These are phyloP conservation scores for Lachnellula hyalina DNA, from an alignment of 2,329 filamentous ascomycete genomes.

Conservation along the genomic window DNA sequence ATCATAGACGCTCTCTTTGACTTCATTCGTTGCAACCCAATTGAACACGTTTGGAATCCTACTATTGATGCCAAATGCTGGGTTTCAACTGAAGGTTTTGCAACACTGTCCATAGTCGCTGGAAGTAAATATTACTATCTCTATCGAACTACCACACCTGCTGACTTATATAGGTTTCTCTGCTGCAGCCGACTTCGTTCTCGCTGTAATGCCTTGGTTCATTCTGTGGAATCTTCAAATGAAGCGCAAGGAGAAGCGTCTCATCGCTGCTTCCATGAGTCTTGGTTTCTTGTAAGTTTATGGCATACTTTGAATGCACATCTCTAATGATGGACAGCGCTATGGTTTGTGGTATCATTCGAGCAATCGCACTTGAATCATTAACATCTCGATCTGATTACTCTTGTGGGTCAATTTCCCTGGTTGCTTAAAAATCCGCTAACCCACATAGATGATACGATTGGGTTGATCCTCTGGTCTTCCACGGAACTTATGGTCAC, in stretches of 20 bases:
- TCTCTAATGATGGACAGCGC: background rate
- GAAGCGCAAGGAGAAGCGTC: conserved; percentile 34
- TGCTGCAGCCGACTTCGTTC: conserved; percentile 30
- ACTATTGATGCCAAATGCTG: conserved; percentile 7
- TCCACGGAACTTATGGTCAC: conserved; percentile 32
- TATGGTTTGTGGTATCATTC: conserved; percentile 6
- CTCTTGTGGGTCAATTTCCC: conserved; percentile 1
- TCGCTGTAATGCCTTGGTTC: conserved; percentile 35
- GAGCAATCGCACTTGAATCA: conserved; percentile 1
- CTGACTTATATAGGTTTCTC: background rate
- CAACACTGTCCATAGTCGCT: background rate
- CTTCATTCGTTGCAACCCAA: conserved; percentile 13
- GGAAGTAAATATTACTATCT: background rate
- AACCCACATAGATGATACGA: conserved; percentile 14
- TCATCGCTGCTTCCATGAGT: conserved; percentile 34
- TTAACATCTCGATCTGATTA: conserved; percentile 5
- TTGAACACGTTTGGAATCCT: conserved; percentile 14
- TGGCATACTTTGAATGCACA: background rate
- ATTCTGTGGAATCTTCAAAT: conserved; percentile 35
- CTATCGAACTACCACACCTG: background rate
- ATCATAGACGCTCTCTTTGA: conserved; percentile 11
- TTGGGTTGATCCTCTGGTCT: conserved; percentile 42
- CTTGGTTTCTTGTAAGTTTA: conserved; percentile 31
- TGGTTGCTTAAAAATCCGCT: too few relatives aligned
- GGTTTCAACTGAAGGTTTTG: conserved; percentile 6